Conservation (phyloP, 2,329 filamentous ascomycete genomes). For the Talaromyces funiculosus region DNA sequence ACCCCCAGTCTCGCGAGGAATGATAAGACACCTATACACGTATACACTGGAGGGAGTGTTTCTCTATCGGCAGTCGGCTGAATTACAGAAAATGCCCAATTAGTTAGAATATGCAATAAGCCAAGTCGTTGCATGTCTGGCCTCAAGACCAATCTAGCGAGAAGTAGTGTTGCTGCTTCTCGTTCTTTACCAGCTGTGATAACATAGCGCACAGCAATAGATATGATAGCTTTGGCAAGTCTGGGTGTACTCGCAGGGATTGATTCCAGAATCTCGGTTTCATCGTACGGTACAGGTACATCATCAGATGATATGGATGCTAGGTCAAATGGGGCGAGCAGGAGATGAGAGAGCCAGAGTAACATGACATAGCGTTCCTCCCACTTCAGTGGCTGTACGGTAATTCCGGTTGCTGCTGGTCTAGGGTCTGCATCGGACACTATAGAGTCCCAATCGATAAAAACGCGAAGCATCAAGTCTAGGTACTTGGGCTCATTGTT, state of each 20-base stretch:
- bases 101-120: constrained; percentile 61
- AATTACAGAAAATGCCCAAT: constrained; percentile 64
- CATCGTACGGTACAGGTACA: constrained; percentile 32
- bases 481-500: constrained; percentile 84
- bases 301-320: constrained; percentile 65
- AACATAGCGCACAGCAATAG: constrained; percentile 66
- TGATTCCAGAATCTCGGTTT: constrained; percentile 23
- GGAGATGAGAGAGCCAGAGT: constrained; percentile 77
- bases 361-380: constrained; percentile 83
- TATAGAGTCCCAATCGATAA: constrained; percentile 55
- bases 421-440: constrained; percentile 15
- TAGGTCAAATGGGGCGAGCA: constrained; percentile 85
- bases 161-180: constrained; percentile 75
- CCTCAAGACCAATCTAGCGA: constrained; percentile 76
- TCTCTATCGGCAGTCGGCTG: constrained; percentile 31
- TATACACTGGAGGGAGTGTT: constrained; percentile 54
- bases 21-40: constrained; percentile 70
- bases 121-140: constrained; percentile 80
- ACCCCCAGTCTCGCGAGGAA: constrained; percentile 71
- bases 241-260: constrained; percentile 60
- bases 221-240: constrained; percentile 64
- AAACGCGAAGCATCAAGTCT: constrained; percentile 68
- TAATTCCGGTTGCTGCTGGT: constrained; percentile 16
- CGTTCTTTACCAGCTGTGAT: constrained; percentile 76
- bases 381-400: constrained; percentile 59